Base-by-base conservation (phyloP, 2,329 filamentous ascomycete species). In the Exophiala oligosperma region DNA sequence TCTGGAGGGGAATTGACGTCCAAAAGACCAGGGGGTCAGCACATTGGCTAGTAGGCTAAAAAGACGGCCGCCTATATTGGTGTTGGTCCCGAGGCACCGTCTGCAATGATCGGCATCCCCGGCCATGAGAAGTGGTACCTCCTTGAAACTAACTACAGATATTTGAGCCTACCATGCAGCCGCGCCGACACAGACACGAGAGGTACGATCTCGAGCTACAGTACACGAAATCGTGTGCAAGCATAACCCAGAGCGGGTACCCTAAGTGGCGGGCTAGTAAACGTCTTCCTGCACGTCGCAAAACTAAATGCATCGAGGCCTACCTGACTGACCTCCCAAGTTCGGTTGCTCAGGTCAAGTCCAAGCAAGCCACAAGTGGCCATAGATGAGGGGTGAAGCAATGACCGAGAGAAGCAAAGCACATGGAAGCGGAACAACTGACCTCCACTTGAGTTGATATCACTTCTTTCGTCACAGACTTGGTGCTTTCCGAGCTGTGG, bases 281-380 rank as follows among this genome's bases (percentile, higher is more conserved):
- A 43, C 17, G 14, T 43, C 14, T 17, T 21, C 5, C 14, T 43
- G 40, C 12, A 21, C 21, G 4, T 43, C 40, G 40, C 40, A 23
- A 11, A 43, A n/a, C 7, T 43, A 43, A 43, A 23, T 2, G 21
- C 17, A n/a, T 17, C 21, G 14, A 43, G 40, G n/a, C 40, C 7
- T 43, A n/a, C 40, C 14, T 43, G 3, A 11, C 17, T 43, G 40
- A 23, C 40, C 40, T 43, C 40, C 14, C 14, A 14, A 17, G 9
- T 23, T 43, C 21, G 7, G 6, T 11, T 43, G 17, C 9, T 54
- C 49, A 57, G 50, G 55, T 49, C 41, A 55, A 32, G 24, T 44
- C 23, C 32, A n/a, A 4, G 49, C 50, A 57, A 53, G 55, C 50
- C 55, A 57, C 55, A 29, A 35, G 23, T 32, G 50, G 29, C 50